Base-by-base conservation (phyloP, 2,329 filamentous ascomycete species). In the Fusarium guadeloupense region DNA sequence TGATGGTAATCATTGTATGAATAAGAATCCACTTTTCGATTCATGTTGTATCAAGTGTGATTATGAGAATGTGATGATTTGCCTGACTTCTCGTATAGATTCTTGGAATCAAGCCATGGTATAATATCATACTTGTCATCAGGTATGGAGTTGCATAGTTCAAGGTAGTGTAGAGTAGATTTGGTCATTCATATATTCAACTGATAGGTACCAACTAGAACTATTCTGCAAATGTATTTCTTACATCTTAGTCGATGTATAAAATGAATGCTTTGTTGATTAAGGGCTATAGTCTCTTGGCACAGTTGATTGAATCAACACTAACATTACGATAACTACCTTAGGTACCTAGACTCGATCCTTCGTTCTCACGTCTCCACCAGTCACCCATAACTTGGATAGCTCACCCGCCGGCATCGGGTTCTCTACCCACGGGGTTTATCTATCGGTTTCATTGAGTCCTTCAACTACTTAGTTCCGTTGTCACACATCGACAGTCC, bases 1-100 rank as follows among this genome's bases (percentile, higher is more conserved):
- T 50, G 54, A 65, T 62, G 54, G 64, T 69, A 69, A 68, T 69
- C 59, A 66, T 42, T 69, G 67, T 69, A 69, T 53, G 57, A 69
- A 63, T 68, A 67, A 62, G 51, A 62, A 68, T 46, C 25, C 46
- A 64, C 45, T 47, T 67, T 65, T 61, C 43, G 42, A 59, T 60
- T 37, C 43, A 54, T 14, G 12, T 35, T 26, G 7, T 12, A 14
- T 1, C 16, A 21, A 19, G 17, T 13, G 28, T 23, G 5, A 13
- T 19, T 16, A 41, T 45, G 14, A 51, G 31, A 13, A 6, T 30
- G 13, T 16, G n/a, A 14, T 40, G 19, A 14, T 16, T 8, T 26
- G 16, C n/a, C 13, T 31, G 14, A n/a, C n/a, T 14, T 31, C 6
- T 31, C 28, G 4, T 6, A 8, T 6, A 8, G 14, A 31, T 14